These are phyloP conservation scores for Wickerhamiella infanticola DNA, from an alignment of 1,139 yeast genomes.

Conservation along the genomic window DNA sequence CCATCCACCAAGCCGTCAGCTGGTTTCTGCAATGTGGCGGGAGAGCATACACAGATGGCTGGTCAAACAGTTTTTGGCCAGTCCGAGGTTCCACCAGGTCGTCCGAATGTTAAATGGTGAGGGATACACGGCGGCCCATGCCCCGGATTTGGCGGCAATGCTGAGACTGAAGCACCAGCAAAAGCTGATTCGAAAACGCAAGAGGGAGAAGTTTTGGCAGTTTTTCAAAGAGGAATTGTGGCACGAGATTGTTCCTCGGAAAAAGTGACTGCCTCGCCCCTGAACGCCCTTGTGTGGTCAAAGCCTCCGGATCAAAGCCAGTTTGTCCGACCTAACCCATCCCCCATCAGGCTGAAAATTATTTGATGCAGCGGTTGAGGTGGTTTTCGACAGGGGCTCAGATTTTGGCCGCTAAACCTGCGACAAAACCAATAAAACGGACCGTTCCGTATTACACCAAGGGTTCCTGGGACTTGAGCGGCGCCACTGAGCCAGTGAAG, in stretches of 20 bases:
- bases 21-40: slow-evolving; percentile 14
- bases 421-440: slow-evolving; percentile 4
- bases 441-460: slow-evolving; percentile 12
- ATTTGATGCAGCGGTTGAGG: too few species aligned
- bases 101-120: slow-evolving; percentile 47
- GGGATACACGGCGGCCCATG: slow-evolving; percentile 7
- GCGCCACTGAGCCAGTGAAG: background rate
- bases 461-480: slow-evolving; percentile 10
- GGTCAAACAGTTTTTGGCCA: slow-evolving; percentile 34
- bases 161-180: slow-evolving; percentile 6
- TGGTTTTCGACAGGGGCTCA: too few species aligned
- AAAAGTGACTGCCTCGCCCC: slow-evolving; percentile 17
- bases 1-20: background rate
- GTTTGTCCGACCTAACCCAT: too few species aligned
- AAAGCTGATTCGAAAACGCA: slow-evolving; percentile 8
- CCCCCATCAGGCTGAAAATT: too few species aligned
- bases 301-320: too few species aligned
- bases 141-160: slow-evolving; percentile 7
- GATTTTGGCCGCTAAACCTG: too few species aligned
- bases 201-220: slow-evolving; percentile 11
- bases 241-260: slow-evolving; percentile 19
- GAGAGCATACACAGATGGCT: slow-evolving; percentile 16
- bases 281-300: too few species aligned
- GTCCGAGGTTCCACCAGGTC: slow-evolving; percentile 52
- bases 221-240: slow-evolving; percentile 14